A percentile compares a stretch with the other conserved stretches of the same genome.
These are phyloP conservation scores for Globisporangium nunn DNA, from an alignment of 352 stramenopile genomes.

Conservation along the genomic window DNA sequence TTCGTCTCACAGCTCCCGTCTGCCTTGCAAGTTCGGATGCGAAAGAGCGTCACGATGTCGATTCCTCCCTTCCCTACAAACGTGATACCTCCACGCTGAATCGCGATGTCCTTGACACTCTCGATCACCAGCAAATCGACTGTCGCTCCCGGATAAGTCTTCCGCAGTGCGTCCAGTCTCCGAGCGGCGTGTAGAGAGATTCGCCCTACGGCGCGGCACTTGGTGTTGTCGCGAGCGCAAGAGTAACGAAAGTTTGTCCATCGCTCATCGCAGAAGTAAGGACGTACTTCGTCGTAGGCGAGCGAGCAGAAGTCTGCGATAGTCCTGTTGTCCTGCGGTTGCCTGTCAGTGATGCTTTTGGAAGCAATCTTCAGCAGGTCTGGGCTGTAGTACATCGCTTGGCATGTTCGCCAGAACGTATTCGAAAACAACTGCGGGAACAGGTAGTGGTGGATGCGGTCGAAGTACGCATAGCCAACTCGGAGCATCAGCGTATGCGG, in stretches of 20 bases:
- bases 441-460: conserved; percentile 13
- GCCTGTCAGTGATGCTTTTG: background rate
- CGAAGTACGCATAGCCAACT: conserved; percentile 4
- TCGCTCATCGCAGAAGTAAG: conserved; percentile 10
- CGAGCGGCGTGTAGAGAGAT: background rate
- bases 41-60: conserved; percentile 10
- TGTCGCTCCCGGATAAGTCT: background rate
- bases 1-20: background rate
- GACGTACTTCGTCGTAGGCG: conserved; percentile 2
- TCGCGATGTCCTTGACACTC: conserved; percentile 2
- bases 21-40: conserved; percentile 1
- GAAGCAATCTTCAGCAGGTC: background rate
- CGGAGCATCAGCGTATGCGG: background rate
- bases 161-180: background rate
- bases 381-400: conserved; percentile 5
- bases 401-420: conserved; percentile 5
- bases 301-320: conserved; percentile 7
- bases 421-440: conserved; percentile 3
- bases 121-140: conserved; percentile 11
- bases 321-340: background rate
- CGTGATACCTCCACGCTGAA: conserved; percentile 1
- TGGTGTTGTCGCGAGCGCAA: background rate
- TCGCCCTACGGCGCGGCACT: conserved; percentile 1
- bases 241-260: conserved; percentile 8
- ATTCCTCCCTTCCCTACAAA: conserved; percentile 2